phyloP scores from a whole-genome alignment of 495 filamentous ascomycete species.

The Penicillium robsamsonii region DNA sequence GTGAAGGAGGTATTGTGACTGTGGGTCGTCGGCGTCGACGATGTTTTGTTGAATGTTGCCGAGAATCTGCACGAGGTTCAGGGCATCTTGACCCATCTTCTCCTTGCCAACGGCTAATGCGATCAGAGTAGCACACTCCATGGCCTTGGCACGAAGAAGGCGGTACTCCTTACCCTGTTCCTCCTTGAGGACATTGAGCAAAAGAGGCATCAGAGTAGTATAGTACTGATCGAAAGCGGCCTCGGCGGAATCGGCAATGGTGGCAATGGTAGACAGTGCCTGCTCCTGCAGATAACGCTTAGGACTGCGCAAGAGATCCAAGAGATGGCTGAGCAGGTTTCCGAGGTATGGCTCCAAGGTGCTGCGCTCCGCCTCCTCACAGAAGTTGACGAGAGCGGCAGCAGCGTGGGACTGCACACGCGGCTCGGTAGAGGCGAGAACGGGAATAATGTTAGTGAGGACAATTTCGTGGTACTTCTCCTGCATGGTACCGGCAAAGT shows the following conservation, averaged over 20 bases:
- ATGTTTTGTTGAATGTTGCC: slow-evolving; percentile 85
- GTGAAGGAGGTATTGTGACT: slow-evolving; percentile 95
- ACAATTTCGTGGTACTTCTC: slow-evolving; percentile 87
- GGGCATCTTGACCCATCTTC: slow-evolving; percentile 82
- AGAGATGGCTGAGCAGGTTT: slow-evolving; percentile 74
- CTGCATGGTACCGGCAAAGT: slow-evolving; percentile 98
- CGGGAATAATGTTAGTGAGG: slow-evolving; percentile 86
- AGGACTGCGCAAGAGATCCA: slow-evolving; percentile 78
- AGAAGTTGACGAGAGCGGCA: slow-evolving; percentile 97
- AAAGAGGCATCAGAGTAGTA: slow-evolving; percentile 86
- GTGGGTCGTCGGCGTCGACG: slow-evolving; percentile 89
- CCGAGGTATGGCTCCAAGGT: slow-evolving; percentile 94
- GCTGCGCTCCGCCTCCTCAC: slow-evolving; percentile 93
- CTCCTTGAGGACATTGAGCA: slow-evolving; percentile 83
- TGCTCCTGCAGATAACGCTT: slow-evolving; percentile 98
- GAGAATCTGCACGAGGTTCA: slow-evolving; percentile 80
- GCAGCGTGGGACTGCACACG: slow-evolving; percentile 97
- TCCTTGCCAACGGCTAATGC: slow-evolving; percentile 93
- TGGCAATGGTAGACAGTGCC: slow-evolving; percentile 96
- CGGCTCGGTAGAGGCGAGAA: slow-evolving; percentile 84
- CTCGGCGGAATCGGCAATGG: slow-evolving; percentile 97
- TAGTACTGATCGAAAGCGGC: slow-evolving; percentile 96
- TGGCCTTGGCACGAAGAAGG: slow-evolving; percentile 90
- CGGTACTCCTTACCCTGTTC: slow-evolving; percentile 91
- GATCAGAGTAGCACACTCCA: slow-evolving; percentile 98